These are phyloP conservation scores for Gryganskiella cystojenkinii DNA, from an alignment of 192 early-diverging fungal genomes.

Conservation along the genomic window DNA sequence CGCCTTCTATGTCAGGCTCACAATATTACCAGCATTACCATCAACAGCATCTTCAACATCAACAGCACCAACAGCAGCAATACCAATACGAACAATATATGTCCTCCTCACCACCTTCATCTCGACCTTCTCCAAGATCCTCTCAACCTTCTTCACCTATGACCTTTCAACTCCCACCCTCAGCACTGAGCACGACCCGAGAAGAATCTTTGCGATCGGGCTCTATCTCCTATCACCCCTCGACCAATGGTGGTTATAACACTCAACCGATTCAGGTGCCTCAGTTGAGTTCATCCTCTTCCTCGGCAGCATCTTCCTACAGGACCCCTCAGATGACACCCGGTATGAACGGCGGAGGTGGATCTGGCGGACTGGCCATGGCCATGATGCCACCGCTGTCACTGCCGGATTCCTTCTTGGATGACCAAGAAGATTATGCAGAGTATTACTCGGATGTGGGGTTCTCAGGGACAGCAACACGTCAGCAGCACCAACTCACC, in stretches of 20 bases:
- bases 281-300: not conserved
- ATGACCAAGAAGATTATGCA: slow-evolving; percentile 39
- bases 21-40: slow-evolving; percentile 49
- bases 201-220: slow-evolving; percentile 36
- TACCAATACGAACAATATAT: slow-evolving; percentile 23
- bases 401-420: slow-evolving; percentile 34
- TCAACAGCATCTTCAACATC: not conserved
- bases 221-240: slow-evolving; percentile 28
- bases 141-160: slow-evolving; percentile 41
- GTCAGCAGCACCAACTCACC: slow-evolving; percentile 6
- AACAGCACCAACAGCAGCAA: slow-evolving; percentile 21
- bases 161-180: slow-evolving; percentile 45
- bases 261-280: slow-evolving; percentile 28
- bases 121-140: slow-evolving; percentile 26
- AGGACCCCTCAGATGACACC: slow-evolving; percentile 44
- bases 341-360: slow-evolving; percentile 12
- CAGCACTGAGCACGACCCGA: slow-evolving; percentile 22
- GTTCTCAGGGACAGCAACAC: not conserved
- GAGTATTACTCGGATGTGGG: slow-evolving; percentile 52
- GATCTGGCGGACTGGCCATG: slow-evolving; percentile 5
- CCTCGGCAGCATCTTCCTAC: slow-evolving; percentile 15
- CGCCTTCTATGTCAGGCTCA: slow-evolving; percentile 24
- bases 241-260: not conserved
- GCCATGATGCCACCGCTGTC: slow-evolving; percentile 30
- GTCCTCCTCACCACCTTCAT: slow-evolving; percentile 25